Evolutionary conservation across 2,329 filamentous ascomycete species (phyloP).

Genomic region (Trichoderma asperellum): DNA sequence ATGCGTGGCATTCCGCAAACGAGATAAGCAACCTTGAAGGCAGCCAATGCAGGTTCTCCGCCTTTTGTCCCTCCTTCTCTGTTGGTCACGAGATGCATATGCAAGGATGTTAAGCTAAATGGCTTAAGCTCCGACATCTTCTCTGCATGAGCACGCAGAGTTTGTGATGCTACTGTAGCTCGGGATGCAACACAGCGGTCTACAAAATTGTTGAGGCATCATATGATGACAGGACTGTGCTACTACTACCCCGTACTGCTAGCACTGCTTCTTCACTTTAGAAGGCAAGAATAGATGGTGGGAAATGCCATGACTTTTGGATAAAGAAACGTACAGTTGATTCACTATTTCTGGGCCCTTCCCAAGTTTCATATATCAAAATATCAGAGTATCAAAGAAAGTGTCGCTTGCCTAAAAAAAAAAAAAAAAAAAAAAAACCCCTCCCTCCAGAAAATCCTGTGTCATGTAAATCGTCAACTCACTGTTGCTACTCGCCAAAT

Average conservation of each 20-base stretch:
- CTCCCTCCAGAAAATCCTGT: not conserved
- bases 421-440: not conserved
- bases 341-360: not conserved
- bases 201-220: not conserved
- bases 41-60: not conserved
- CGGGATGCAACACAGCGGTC: not conserved
- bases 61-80: slow-evolving; percentile 1
- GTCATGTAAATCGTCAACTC: slow-evolving; percentile 1
- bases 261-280: not conserved
- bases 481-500: not conserved
- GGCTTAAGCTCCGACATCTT: not conserved
- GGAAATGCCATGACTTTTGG: not conserved
- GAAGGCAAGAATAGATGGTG: not conserved
- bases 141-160: not conserved
- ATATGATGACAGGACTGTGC: not conserved
- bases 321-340: not conserved
- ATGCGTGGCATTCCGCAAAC: not conserved
- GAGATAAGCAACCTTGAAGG: not conserved
- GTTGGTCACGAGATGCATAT: slow-evolving; percentile 4
- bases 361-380: not conserved
- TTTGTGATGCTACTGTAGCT: not conserved
- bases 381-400: not conserved
- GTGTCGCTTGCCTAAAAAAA: slow-evolving; percentile 10
- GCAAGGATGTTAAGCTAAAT: not conserved
- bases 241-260: not conserved